Percentiles rank a stretch among this genome's conserved stretches.
Evolutionary conservation across 2,329 filamentous ascomycete species (phyloP).

Genomic region (Aspergillus tamarii): DNA sequence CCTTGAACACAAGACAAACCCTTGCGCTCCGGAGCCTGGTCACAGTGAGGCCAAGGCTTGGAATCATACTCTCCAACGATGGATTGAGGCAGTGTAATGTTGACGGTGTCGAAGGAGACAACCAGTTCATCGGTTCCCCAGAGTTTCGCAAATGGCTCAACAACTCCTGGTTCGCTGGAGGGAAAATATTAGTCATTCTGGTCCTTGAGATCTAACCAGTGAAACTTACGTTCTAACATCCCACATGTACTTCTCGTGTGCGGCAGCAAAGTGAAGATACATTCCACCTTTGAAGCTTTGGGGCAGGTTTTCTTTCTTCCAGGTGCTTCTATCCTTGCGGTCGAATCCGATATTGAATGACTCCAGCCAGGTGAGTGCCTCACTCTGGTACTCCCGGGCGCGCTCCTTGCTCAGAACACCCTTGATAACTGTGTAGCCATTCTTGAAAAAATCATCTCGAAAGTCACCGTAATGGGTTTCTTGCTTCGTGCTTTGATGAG

Average conservation of each 20-base stretch:
- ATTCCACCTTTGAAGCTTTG: conserved; percentile 35
- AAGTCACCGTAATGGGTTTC: conserved; percentile 5
- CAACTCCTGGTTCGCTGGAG: conserved; percentile 39
- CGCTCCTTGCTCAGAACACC: not conserved
- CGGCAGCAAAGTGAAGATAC: conserved; percentile 41
- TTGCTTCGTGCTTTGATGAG: not conserved
- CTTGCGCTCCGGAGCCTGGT: conserved; percentile 15
- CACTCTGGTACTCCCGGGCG: conserved; percentile 16
- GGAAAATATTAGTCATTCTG: not conserved
- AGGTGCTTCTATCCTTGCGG: conserved; percentile 39
- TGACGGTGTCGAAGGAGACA: conserved; percentile 36
- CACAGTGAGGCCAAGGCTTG: conserved; percentile 15
- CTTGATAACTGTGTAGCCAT: conserved; percentile 6
- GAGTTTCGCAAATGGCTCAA: conserved; percentile 46
- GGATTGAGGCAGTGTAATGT: conserved; percentile 45
- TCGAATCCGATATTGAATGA: conserved; percentile 45
- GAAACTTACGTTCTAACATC: conserved; percentile 37
- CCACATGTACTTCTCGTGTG: conserved; percentile 50
- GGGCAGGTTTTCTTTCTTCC: conserved; percentile 47
- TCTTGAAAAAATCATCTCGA: conserved; percentile 1
- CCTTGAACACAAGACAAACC: conserved; percentile 21
- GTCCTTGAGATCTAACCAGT: conserved; percentile 15
- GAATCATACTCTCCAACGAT: conserved; percentile 24
- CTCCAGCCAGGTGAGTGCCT: conserved; percentile 42
- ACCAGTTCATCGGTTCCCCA: conserved; percentile 37